Evolutionary conservation across 1,139 yeast genomes (phyloP).

Genomic region (Yamadazyma atmosphaerica): DNA sequence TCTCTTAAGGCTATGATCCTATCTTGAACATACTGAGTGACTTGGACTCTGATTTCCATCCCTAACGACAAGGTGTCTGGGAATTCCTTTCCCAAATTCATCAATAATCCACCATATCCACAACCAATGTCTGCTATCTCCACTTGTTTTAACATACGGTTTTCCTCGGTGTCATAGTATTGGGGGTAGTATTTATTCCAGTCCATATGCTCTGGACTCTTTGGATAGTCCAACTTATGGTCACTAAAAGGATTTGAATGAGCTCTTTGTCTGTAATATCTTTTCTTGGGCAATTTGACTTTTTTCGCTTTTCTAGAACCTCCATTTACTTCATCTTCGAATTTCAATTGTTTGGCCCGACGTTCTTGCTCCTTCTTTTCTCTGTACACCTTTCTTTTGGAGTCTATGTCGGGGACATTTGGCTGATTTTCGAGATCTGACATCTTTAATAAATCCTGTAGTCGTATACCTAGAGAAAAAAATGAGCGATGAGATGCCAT

Average conservation of each 20-base stretch:
- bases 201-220: constrained; percentile 77
- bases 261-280: constrained; percentile 93
- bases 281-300: constrained; percentile 71
- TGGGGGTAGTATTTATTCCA: constrained; percentile 80
- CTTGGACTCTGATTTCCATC: constrained; percentile 97
- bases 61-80: constrained; percentile 79
- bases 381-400: constrained; percentile 41
- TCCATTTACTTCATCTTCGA: constrained; percentile 17
- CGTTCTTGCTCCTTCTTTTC: constrained; percentile 37
- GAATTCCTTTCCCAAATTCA: constrained; percentile 75
- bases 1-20: constrained; percentile 84
- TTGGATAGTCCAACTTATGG: constrained; percentile 87
- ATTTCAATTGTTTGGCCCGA: constrained; percentile 33
- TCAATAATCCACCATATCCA: constrained; percentile 92
- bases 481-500: constrained; percentile 1
- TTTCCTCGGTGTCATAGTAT: constrained; percentile 41
- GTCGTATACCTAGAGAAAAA: neutral
- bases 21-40: constrained; percentile 95
- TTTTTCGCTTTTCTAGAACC: constrained; percentile 5
- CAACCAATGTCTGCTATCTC: constrained; percentile 97
- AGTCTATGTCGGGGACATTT: constrained; percentile 26
- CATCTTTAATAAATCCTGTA: constrained; percentile 4
- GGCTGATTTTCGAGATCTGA: constrained; percentile 12
- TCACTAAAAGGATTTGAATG: constrained; percentile 98
- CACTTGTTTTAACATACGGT: constrained; percentile 54